A percentile compares a stretch with the other conserved stretches of the same genome.
phyloP scores from a whole-genome alignment of 352 stramenopile genomes.

The Thalassiosira mediterranea region DNA sequence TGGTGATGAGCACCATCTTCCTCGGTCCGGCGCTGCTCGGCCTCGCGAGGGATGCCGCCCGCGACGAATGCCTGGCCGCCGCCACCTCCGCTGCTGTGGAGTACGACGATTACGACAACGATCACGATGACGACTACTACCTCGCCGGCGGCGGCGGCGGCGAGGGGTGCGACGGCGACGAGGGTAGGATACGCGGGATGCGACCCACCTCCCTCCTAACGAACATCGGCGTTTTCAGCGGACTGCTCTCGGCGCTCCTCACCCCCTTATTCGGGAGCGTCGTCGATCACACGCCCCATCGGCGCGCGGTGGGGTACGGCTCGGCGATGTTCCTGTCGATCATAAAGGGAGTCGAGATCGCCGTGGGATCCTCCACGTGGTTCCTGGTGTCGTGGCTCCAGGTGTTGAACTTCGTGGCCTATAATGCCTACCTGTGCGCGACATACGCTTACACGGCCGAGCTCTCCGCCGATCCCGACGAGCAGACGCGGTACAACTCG shows the following conservation, averaged over 20 bases:
- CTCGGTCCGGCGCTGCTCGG: constrained; percentile 68
- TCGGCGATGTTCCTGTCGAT: constrained; percentile 50
- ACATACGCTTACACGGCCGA: constrained; percentile 79
- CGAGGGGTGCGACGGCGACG: constrained; percentile 19
- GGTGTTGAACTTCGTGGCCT: constrained; percentile 62
- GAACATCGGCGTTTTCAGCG: constrained; percentile 66
- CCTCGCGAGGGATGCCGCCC: constrained; percentile 59
- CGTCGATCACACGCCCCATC: constrained; percentile 76
- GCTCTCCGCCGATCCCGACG: constrained; percentile 44
- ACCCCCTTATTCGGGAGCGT: constrained; percentile 74
- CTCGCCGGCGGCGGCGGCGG: constrained; percentile 17
- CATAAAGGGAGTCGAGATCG: constrained; percentile 66
- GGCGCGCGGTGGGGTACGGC: constrained; percentile 57
- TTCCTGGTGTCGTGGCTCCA: constrained; percentile 67
- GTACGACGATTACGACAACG: constrained; percentile 15
- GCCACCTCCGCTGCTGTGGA: constrained; percentile 27
- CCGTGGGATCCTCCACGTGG: constrained; percentile 65
- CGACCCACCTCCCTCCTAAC: constrained; percentile 70
- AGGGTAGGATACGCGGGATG: constrained; percentile 64
- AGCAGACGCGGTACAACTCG: constrained; percentile 60
- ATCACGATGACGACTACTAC: constrained; percentile 21
- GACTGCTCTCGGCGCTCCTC: constrained; percentile 42
- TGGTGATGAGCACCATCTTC: constrained; percentile 61
- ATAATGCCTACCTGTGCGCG: constrained; percentile 59
- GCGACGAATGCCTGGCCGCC: background rate